Evolutionary conservation across 1,284 basidiomycete genomes (phyloP), one percentile per base, ranked within the genome.

Genomic region (Austroboletus niveus): DNA sequence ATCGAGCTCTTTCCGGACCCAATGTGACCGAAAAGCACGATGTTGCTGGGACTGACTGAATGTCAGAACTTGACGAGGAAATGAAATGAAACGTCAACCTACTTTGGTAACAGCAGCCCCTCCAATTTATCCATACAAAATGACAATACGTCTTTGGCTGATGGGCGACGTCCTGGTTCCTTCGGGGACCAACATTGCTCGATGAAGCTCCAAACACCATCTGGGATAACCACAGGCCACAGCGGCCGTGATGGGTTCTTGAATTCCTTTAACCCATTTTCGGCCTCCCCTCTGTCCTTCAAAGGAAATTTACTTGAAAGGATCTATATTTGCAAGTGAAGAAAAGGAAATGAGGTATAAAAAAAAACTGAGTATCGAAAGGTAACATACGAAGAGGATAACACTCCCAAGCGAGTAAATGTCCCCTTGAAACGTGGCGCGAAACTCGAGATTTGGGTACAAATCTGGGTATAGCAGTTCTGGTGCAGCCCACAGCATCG

Each of bases 151-250:
- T 49, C 49, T 11, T 34, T 9, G 1, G 55, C 54, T 0, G 47
- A 30, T 15, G 55, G 55, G 0, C 55, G 42, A 9, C 12, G 36
- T 0, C 1, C 2, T 2, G 55, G 55, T 5, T 1, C 3, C 11
- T 7, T 36, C 20, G 47, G 47, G 12, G 50, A 57, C 55, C 55
- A 57, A 29, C 55, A 57, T 14, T 6, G 12, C 11, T 53, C 36
- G 4, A 57, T 45, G 12, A 57, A 49, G 6, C 31, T 11, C 55
- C 55, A 57, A 14, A 53, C 32, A 8, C 0, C 8, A 11, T 57
- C 34, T 7, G 49, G 35, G 17, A 56, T 35, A 15, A 22, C 14
- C 2, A 27, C 31, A 29, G 48, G 54, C 44, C 39, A 44, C 14
- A 0, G 10, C 12, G 54, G 55, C 4, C 43, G 54, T 2, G 35